phyloP scores from a whole-genome alignment of 345 rosid genomes.

The thale cress (Arabidopsis thaliana) region DNA sequence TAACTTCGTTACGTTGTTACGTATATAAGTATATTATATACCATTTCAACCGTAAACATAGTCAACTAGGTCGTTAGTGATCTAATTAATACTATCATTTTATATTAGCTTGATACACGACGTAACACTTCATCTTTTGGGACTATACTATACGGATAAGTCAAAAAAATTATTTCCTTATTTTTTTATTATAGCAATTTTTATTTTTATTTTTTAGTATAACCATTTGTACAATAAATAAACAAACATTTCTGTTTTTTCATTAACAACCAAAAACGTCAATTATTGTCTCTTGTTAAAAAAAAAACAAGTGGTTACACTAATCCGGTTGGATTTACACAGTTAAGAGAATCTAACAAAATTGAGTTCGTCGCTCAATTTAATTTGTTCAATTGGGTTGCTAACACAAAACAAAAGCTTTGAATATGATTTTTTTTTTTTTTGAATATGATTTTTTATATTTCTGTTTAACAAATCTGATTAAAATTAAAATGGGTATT shows the following conservation, averaged over 20 bases:
- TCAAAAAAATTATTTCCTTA: not conserved
- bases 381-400: constrained; percentile 3
- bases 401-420: not conserved
- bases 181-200: too few relatives aligned
- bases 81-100: too few relatives aligned
- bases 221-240: not conserved
- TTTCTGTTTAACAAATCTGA: not conserved
- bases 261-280: constrained; percentile 7
- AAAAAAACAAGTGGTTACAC: not conserved
- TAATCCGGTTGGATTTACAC: not conserved
- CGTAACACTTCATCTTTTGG: constrained; percentile 29
- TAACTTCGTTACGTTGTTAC: not conserved
- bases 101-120: not conserved
- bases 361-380: not conserved
- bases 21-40: not conserved
- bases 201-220: not conserved
- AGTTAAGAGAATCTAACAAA: not conserved
- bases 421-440: not conserved
- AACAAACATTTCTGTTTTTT: not conserved
- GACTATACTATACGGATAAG: constrained; percentile 21
- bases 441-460: not conserved
- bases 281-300: not conserved
- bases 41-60: not conserved
- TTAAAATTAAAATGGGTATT: not conserved
- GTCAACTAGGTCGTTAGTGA: constrained; percentile 19